Evolutionary conservation across 2,329 filamentous ascomycete genomes (phyloP), one percentile per base, ranked within the genome.

Genomic region (Thermothelomyces thermophilus): DNA sequence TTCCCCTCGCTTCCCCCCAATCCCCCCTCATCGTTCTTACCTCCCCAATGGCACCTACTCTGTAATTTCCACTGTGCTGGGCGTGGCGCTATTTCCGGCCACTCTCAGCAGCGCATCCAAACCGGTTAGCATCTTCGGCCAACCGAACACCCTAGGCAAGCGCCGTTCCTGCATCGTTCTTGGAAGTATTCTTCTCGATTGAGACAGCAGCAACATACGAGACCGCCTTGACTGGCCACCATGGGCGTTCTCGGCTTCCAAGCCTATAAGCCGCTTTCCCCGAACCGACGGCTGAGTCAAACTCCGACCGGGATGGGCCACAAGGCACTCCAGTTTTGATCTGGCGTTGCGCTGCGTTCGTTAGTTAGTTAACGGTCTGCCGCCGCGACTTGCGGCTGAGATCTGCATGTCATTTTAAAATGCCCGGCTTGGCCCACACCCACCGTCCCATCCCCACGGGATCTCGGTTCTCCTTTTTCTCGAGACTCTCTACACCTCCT

Each of bases 351-450:
- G 20, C 16, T 17, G 26, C 39, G 39, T 28, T 41, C 14, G n/a
- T 41, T 11, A 19, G 24, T 19, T 16, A 17, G n/a, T 41, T 11
- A 19, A 30, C 22, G 11, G 16, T 33, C 48, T 28, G 20, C 28
- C 36, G 19, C 16, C 31, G 39, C 14, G 49, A 19, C 34, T 20
- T 41, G 46, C 20, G 46, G 49, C 50, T 46, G 55, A 50, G 55
- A 57, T 57, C 55, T 49, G 50, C 55, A 51, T 48, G 50, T 57
- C 52, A 53, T 51, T 55, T 56, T 48, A 52, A 54, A 53, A 53
- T 48, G 37, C 50, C 48, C 52, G 47, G 44, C 45, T 50, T 48
- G 52, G 50, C 50, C 50, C 52, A 47, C 52, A 35, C 11, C 17
- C 41, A 16, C 40, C 31, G 37, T 43, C 33, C 44, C 41, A 28